Evolutionary conservation across 257 asterid species (phyloP), one percentile per base, ranked within the genome.

Genomic region (Catharanthus roseus): DNA sequence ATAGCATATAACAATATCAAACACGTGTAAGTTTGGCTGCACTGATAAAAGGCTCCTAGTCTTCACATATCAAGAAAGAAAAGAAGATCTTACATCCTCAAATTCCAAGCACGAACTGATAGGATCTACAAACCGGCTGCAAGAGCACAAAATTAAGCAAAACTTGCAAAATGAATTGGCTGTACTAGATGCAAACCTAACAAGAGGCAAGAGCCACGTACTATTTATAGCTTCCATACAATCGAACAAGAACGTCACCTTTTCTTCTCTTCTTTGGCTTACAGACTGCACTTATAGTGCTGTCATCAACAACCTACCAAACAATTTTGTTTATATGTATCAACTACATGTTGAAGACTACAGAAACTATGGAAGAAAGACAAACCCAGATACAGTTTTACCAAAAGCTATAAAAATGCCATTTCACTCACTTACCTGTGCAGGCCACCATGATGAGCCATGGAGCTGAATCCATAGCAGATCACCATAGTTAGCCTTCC

Each of bases 391-490:
- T 5, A 36, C n/a, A 56, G 5, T 41, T 42, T 26, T 26, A 31
- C 54, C 41, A n/a, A 21, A 64, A 56, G 53, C 60, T 51, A 45
- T 12, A 50, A 28, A 69, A 34, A 54, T 63, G 61, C 65, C 26
- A 56, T 50, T 47, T 31, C 67, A 62, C 51, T 44, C 62, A 68
- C 50, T 51, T 72, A 70, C 71, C 64, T 67, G 68, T 36, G 73
- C 73, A 67, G 72, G 76, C 80, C 77, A 76, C 81, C 75, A 68
- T 41, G 68, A 57, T 42, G 54, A 71, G 71, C 55, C 41, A 62
- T 39, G 57, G 70, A 70, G 67, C 67, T 57, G 61, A 50, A 78
- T 77, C 73, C 77, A 78, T 42, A 66, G 36, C 58, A 74, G 51
- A 54, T 62, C 71, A 58, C 80, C 77, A 63, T 49, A 42, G 39